A percentile compares a stretch with the other conserved stretches of the same genome.
Evolutionary conservation across 768 basidiomycete genomes (phyloP).

Genomic region (Calocybe indica): DNA sequence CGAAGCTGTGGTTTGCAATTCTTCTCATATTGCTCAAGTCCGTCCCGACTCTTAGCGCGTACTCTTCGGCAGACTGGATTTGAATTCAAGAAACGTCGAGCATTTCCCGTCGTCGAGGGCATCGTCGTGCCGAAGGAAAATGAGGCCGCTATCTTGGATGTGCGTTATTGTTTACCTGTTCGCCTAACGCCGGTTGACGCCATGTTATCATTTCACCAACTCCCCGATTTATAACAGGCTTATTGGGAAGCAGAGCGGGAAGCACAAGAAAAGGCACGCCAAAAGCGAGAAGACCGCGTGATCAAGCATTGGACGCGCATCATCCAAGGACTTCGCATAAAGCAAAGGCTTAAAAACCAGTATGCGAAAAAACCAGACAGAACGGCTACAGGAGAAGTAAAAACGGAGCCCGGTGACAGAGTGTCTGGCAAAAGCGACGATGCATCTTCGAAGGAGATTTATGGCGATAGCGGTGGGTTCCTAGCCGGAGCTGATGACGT

Average conservation of each 20-base stretch:
- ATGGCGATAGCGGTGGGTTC: slow-evolving; percentile 44
- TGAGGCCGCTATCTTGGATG: slow-evolving; percentile 70
- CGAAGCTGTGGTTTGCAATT: slow-evolving; percentile 82
- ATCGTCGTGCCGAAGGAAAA: slow-evolving; percentile 84
- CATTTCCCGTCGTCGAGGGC: slow-evolving; percentile 79
- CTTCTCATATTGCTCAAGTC: no score
- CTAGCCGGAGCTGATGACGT: slow-evolving; percentile 66
- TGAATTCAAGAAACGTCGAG: slow-evolving; percentile 91
- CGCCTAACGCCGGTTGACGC: slow-evolving; percentile 3
- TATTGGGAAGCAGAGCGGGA: slow-evolving; percentile 78
- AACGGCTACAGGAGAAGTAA: slow-evolving; percentile 7
- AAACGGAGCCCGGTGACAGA: slow-evolving; percentile 4
- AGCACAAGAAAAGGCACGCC: slow-evolving; percentile 69
- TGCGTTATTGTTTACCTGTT: slow-evolving; percentile 23
- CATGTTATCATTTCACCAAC: background rate
- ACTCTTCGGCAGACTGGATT: slow-evolving; percentile 71
- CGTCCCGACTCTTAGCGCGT: background rate
- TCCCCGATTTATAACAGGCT: no score
- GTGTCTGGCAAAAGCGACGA: slow-evolving; percentile 10
- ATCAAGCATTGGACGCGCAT: slow-evolving; percentile 87
- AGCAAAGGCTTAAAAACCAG: slow-evolving; percentile 75
- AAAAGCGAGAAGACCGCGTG: slow-evolving; percentile 72
- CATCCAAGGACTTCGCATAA: slow-evolving; percentile 82
- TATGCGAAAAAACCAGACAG: slow-evolving; percentile 40
- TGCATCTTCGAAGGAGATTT: slow-evolving; percentile 1